A percentile compares a stretch with the other conserved stretches of the same genome.
These are phyloP conservation scores for Microcos paniculata DNA, from an alignment of 345 rosid species.

Conservation along the genomic window DNA sequence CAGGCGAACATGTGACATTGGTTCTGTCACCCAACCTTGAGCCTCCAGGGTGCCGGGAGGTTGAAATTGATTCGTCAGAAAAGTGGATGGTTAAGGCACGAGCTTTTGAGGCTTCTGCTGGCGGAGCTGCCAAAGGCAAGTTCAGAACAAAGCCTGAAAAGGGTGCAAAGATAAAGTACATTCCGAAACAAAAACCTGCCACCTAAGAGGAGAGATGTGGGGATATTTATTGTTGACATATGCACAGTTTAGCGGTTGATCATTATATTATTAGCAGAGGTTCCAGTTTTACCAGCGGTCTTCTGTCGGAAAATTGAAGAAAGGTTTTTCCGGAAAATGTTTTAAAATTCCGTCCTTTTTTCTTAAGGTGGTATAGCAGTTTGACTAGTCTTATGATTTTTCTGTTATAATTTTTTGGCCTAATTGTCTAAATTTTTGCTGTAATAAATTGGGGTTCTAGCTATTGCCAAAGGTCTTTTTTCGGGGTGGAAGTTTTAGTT, in stretches of 20 bases:
- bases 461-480: constrained; percentile 14
- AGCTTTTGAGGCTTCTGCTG: constrained; percentile 17
- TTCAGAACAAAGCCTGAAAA: constrained; percentile 55
- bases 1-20: constrained; percentile 64
- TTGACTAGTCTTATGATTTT: constrained; percentile 16
- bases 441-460: constrained; percentile 41
- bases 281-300: constrained; percentile 67
- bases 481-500: not conserved
- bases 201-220: constrained; percentile 17
- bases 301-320: constrained; percentile 42
- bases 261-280: constrained; percentile 56
- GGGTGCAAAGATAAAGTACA: constrained; percentile 70
- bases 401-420: constrained; percentile 13
- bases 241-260: constrained; percentile 39
- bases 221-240: constrained; percentile 28
- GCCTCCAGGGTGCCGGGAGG: constrained; percentile 21
- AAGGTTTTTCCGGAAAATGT: constrained; percentile 31
- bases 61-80: constrained; percentile 31
- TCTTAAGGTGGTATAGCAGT: constrained; percentile 23
- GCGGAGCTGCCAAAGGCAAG: constrained; percentile 36
- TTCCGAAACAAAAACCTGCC: constrained; percentile 62
- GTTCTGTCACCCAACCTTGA: constrained; percentile 48
- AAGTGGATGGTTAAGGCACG: constrained; percentile 24
- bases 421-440: constrained; percentile 22
- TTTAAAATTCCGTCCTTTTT: constrained; percentile 10